These are phyloP conservation scores for Hsuehochloa calcarea DNA, from an alignment of 176 grass and related monocot genomes.

Conservation along the genomic window DNA sequence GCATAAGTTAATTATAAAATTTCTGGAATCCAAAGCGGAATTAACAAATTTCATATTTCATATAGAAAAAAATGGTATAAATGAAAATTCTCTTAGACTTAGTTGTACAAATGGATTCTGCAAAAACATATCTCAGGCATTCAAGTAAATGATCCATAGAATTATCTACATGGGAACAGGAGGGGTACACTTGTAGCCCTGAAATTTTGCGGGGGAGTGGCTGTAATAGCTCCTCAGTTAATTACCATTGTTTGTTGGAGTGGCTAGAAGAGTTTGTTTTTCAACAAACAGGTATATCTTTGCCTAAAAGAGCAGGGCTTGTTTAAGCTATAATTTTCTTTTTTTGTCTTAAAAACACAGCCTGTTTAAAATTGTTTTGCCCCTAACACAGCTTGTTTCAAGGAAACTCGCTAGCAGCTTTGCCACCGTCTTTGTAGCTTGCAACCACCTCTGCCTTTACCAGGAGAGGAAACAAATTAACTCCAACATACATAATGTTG, in stretches of 20 bases:
- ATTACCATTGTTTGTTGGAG: background rate
- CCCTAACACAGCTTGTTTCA: background rate
- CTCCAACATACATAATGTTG: background rate
- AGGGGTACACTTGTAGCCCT: background rate
- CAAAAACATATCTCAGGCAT: background rate
- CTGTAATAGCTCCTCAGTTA: background rate
- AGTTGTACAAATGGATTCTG: background rate
- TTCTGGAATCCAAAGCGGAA: background rate
- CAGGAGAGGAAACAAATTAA: background rate
- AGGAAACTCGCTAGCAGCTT: background rate
- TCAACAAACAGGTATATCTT: background rate
- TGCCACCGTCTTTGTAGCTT: background rate
- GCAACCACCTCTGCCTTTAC: background rate
- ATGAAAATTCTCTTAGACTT: background rate
- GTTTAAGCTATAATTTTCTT: background rate
- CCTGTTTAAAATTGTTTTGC: background rate
- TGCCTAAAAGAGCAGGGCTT: background rate
- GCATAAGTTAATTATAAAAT: background rate
- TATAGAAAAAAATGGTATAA: slow-evolving; percentile 5
- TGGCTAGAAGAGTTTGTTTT: background rate
- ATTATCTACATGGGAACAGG: background rate
- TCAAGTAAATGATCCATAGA: background rate
- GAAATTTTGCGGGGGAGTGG: background rate
- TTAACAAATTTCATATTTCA: background rate
- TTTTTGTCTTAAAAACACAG: background rate